Conservation (phyloP, 192 early-diverging fungal genomes). For the Coemansia aciculifera region DNA sequence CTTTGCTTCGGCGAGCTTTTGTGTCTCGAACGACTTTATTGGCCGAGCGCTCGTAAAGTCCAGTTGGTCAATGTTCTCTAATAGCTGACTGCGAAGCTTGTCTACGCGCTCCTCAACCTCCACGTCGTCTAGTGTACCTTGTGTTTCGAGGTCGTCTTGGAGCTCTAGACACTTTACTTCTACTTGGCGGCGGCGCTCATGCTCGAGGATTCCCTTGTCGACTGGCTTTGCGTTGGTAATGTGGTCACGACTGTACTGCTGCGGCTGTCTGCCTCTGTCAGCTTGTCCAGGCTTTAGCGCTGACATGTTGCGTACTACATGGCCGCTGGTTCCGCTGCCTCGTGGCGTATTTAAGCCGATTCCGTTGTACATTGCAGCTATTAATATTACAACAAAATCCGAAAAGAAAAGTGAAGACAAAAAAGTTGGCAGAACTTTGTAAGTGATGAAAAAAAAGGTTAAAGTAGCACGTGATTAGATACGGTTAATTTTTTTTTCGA, state of each 20-base stretch:
- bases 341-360: conserved; percentile 77
- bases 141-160: conserved; percentile 75
- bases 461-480: neutral
- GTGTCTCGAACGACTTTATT: conserved; percentile 66
- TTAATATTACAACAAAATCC: neutral
- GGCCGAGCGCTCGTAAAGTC: conserved; percentile 11
- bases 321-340: conserved; percentile 94
- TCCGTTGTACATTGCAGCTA: conserved; percentile 68
- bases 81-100: conserved; percentile 60
- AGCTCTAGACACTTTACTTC: conserved; percentile 85
- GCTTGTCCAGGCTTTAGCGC: conserved; percentile 69
- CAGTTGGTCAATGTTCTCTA: conserved; percentile 52
- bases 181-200: conserved; percentile 83
- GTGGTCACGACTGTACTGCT: conserved; percentile 48
- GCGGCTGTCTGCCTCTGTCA: conserved; percentile 13
- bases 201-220: conserved; percentile 65
- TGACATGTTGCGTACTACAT: conserved; percentile 89
- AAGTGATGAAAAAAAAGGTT: neutral
- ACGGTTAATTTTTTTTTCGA: neutral
- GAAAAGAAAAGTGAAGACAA: neutral
- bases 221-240: conserved; percentile 25
- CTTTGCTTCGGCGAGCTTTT: conserved; percentile 72
- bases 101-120: conserved; percentile 68
- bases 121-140: conserved; percentile 62
- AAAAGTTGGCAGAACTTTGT: neutral